phyloP scores from a whole-genome alignment of 1,284 basidiomycete genomes.

The Blastosporella zonata region DNA sequence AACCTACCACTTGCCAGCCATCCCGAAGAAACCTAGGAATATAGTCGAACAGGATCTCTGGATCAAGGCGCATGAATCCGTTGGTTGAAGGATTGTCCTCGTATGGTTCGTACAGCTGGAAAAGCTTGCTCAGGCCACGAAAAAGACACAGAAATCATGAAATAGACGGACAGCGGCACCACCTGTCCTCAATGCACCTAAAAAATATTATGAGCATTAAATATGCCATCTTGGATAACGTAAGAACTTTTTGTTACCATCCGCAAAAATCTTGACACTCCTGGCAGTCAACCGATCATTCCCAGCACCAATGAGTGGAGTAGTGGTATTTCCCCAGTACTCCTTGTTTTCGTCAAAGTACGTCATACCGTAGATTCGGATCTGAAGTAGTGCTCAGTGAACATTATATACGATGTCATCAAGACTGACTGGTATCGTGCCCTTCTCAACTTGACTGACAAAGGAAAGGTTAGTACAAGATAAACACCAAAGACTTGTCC shows the following conservation, averaged over 20 bases:
- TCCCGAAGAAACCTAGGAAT: constrained; percentile 72
- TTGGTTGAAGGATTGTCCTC: constrained; percentile 72
- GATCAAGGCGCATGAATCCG: constrained; percentile 75
- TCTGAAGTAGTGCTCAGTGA: constrained; percentile 32
- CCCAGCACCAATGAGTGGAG: constrained; percentile 53
- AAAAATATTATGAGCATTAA: constrained; percentile 10
- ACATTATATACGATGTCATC: constrained; percentile 6
- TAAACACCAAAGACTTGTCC: not conserved
- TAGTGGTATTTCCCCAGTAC: constrained; percentile 75
- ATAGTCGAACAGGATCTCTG: constrained; percentile 58
- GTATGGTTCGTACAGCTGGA: constrained; percentile 74
- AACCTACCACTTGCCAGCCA: constrained; percentile 77
- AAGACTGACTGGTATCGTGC: constrained; percentile 55
- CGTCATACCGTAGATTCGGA: constrained; percentile 73
- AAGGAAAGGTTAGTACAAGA: constrained; percentile 5
- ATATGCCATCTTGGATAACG: constrained; percentile 9
- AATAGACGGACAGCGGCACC: constrained; percentile 73
- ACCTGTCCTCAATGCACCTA: constrained; percentile 85
- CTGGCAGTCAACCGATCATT: constrained; percentile 67
- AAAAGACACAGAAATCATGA: not conserved
- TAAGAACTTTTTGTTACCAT: constrained; percentile 45
- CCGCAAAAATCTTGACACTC: constrained; percentile 88
- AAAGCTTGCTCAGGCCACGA: constrained; percentile 4
- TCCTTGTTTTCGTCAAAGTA: constrained; percentile 64
- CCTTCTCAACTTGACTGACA: constrained; percentile 54